Evolutionary conservation across 2,329 filamentous ascomycete genomes (phyloP), one percentile per base, ranked within the genome.

Genomic region (Cercospora zeae-maydis): DNA sequence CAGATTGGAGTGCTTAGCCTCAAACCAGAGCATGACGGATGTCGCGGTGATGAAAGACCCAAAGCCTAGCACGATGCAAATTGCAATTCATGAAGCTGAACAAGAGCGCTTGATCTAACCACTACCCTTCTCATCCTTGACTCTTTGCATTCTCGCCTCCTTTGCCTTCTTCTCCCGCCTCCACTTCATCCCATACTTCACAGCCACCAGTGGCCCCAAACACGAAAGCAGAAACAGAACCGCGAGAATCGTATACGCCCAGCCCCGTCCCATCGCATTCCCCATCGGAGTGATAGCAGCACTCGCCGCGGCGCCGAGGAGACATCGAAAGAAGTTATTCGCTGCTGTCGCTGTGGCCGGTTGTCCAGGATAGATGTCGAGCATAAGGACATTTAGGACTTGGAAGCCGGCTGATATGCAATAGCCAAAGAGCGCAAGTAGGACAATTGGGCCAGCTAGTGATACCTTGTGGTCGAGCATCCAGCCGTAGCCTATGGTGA

Each of bases 311-410:
- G 79, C 79, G 1, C 79, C 79, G 6, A 81, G 68, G 55, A 79
- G 66, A 62, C 79, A 81, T 2, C 79, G 72, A 1, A 75, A 73
- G 3, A 81, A 66, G 61, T 81, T 81, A 57, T 76, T 79, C 6
- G 78, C 76, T 4, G 79, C 79, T 3, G 78, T 79, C 0, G 77
- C 78, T 1, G 78, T 76, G 1, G 77, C 77, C 1, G 79, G 75
- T 34, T 74, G 71, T 9, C 67, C 74, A 0, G 78, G 78, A 59
- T 79, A 78, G 2, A 80, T 67, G 66, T 81, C 80, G 1, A 82
- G 73, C 39, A 82, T 72, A 31, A 85, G 69, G 0, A 81, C 81
- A 57, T 78, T 80, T 7, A 79, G 71, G 3, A 76, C 75, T 57
- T 81, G 79, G 57, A 77, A 81, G 0, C 75, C 74, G 0, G 76